Evolutionary conservation across 208 protist species (phyloP).

Genomic region (Trypanosoma cruzi): DNA sequence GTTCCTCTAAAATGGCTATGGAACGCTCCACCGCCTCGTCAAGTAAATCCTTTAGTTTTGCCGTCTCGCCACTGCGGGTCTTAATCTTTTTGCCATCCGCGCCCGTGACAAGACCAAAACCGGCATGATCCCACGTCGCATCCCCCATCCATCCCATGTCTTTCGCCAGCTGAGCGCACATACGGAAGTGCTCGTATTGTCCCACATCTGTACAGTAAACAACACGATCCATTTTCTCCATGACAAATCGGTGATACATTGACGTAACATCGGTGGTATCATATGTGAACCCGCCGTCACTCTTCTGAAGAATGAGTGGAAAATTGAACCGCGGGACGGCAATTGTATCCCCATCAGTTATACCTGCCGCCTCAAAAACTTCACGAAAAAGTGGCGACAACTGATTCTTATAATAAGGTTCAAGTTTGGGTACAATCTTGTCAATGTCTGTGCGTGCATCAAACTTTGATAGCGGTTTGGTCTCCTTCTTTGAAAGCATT

Average conservation of each 20-base stretch:
- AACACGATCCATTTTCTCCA: conserved; percentile 88
- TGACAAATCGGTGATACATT: conserved; percentile 91
- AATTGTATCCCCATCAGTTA: conserved; percentile 72
- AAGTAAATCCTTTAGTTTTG: conserved; percentile 95
- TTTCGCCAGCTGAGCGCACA: conserved; percentile 87
- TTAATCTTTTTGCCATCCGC: conserved; percentile 96
- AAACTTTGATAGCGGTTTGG: conserved; percentile 85
- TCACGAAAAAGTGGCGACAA: conserved; percentile 77
- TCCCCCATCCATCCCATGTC: conserved; percentile 90
- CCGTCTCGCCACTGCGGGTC: conserved; percentile 95
- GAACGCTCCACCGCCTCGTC: conserved; percentile 94
- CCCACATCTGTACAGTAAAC: conserved; percentile 97
- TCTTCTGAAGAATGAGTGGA: conserved; percentile 95
- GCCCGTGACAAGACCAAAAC: conserved; percentile 94
- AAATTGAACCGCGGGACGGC: conserved; percentile 90
- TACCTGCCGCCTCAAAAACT: conserved; percentile 69
- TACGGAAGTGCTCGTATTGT: conserved; percentile 95
- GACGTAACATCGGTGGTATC: conserved; percentile 94
- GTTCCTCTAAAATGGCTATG: conserved; percentile 79
- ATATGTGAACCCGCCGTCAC: conserved; percentile 96
- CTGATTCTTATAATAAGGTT: conserved; percentile 72
- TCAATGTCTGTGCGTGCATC: conserved; percentile 82
- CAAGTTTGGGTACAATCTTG: conserved; percentile 79
- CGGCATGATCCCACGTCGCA: conserved; percentile 91
- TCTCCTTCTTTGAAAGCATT: conserved; percentile 87